Evolutionary conservation across 2,329 filamentous ascomycete genomes (phyloP), one percentile per base, ranked within the genome.

Genomic region (Neonectria sp.): DNA sequence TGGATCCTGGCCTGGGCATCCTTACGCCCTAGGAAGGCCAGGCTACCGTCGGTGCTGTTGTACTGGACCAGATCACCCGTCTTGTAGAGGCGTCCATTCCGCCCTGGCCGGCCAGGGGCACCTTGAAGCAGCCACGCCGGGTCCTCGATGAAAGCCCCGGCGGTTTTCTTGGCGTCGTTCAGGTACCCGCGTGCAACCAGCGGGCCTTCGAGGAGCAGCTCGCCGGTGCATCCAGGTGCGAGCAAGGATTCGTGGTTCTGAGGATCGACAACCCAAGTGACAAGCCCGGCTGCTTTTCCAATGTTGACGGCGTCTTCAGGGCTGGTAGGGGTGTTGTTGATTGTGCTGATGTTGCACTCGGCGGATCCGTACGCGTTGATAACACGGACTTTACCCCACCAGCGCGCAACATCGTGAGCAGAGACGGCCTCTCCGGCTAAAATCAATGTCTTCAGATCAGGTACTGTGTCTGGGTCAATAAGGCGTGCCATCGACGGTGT

Each of bases 1-100:
- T 83, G 82, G 15, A 89, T 76, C 72, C 89, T 89, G 55, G 88
- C 82, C 74, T 89, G 86, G 0, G 80, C 80, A 68, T 89, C 87
- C 68, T 85, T 86, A 37, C 87, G 79, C 45, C 85, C 86, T 52
- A 85, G 67, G 59, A 80, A 83, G 0, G 75, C 63, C 15, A 85
- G 71, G 17, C 67, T 68, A 6, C 81, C 80, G 63, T 84, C 77
- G 1, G 35, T 21, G 8, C 7, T n/a, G 33, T 76, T 64, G 29
- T 80, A 78, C 8, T 66, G 31, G 1, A 63, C 68, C 13, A 72
- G 46, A 43, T 70, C 68, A 1, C 68, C 65, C 0, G 68, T 70
- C 52, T 65, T 59, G n/a, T 70, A 72, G 7, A 72, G 53, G 3
- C 45, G 53, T 33, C 55, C 60, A 4, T 17, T 24, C 7, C 55